Percentiles rank a stretch among this genome's conserved stretches.
Conservation (phyloP, 352 stramenopile species). For the Globisporangium takayamanum region DNA sequence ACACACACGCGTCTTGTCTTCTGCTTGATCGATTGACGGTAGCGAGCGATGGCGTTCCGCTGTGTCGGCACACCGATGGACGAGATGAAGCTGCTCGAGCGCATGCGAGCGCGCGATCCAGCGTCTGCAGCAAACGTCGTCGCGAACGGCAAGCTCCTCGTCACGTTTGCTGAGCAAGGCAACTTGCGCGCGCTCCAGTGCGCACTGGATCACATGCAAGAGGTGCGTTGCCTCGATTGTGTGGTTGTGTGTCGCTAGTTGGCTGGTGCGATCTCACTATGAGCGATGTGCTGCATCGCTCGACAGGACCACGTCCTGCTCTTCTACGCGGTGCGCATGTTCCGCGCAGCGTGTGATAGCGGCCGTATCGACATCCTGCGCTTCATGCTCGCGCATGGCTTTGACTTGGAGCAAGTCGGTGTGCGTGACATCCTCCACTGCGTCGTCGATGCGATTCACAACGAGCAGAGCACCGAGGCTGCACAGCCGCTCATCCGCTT, state of each 20-base stretch:
- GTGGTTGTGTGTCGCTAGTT: background rate
- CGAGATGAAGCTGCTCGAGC: conserved; percentile 56
- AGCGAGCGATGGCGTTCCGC: conserved; percentile 33
- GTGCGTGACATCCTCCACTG: conserved; percentile 49
- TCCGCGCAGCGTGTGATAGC: conserved; percentile 40
- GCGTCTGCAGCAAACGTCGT: conserved; percentile 51
- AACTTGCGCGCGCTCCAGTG: conserved; percentile 44
- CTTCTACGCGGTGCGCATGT: conserved; percentile 67
- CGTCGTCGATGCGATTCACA: conserved; percentile 30
- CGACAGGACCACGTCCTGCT: conserved; percentile 38
- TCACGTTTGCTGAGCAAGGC: conserved; percentile 38
- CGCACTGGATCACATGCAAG: conserved; percentile 36
- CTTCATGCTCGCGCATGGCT: conserved; percentile 61
- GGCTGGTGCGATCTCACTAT: background rate
- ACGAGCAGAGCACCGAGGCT: conserved; percentile 24
- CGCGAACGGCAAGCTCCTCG: conserved; percentile 56
- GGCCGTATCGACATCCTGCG: conserved; percentile 49
- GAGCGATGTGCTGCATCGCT: background rate
- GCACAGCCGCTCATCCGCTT: conserved; percentile 53
- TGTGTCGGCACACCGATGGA: conserved; percentile 29
- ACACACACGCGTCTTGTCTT: background rate
- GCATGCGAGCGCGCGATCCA: conserved; percentile 32
- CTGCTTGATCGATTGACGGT: no score
- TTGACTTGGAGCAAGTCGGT: conserved; percentile 48
- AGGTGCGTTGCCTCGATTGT: conserved; percentile 16